Evolutionary conservation across 1,284 basidiomycete genomes (phyloP), one percentile per base, ranked within the genome.

Genomic region (Blastosporella zonata): DNA sequence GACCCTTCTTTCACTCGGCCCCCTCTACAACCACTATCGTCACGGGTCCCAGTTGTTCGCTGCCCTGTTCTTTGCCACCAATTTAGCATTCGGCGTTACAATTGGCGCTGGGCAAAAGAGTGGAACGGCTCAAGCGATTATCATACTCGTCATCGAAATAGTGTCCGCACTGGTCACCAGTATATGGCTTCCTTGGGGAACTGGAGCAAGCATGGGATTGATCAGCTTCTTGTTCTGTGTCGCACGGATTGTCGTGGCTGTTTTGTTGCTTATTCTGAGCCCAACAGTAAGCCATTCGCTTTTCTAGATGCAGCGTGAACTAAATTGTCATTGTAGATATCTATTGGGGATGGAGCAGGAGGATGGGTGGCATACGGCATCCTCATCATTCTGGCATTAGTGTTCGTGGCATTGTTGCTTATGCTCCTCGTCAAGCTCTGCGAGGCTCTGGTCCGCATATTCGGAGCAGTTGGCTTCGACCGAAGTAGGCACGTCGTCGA

Each of bases 351-450:
- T 47, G 80, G 86, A 18, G 82, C 92, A 12, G 81, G 79, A 12
- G 88, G 90, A 50, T 99, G 95, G 96, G 82, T 99, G 17, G 82
- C 94, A 6, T 97, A 97, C 66, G 88, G 92, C 56, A 86, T 97
- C 52, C 76, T 98, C 48, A 75, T 96, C 58, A 85, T 97, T 43
- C 80, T 96, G 46, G 93, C 79, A 4, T 75, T 97, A 54, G 82
- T 93, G 43, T 93, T 95, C 63, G 72, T 93, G 4, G 84, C 86
- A 27, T 84, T 94, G 58, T 62, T 82, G 42, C 67, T 92, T 50
- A 90, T 97, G 76, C 78, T 97, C 40, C 40, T 89, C 28, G 81
- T 87, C 67, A 99, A 99, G 71, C 61, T 95, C 46, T 58, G 90
- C 35, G 95, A 98, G 65, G 92, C 84, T 3, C 43, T 83, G 15